Evolutionary conservation across 1,284 basidiomycete genomes (phyloP).

Genomic region (Cutaneotrichosporon sp.): DNA sequence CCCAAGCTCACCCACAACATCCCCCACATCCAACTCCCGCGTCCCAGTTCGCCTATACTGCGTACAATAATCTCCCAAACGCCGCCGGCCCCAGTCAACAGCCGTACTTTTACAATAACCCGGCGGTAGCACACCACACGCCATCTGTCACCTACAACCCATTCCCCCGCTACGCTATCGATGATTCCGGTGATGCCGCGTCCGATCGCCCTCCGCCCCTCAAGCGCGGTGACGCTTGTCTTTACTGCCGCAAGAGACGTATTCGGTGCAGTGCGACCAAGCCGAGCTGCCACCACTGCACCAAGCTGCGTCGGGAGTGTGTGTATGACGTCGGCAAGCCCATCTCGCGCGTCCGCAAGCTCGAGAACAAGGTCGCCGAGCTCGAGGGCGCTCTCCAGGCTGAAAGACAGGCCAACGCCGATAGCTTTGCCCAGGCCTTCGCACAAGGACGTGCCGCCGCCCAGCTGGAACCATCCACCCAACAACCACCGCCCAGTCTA

Average conservation of each 20-base stretch:
- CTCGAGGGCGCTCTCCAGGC: slow-evolving; percentile 23
- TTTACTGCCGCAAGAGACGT: slow-evolving; percentile 43
- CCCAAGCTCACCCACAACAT: too few relatives aligned
- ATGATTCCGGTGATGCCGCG: background rate
- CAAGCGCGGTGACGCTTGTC: slow-evolving; percentile 42
- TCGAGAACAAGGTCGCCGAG: slow-evolving; percentile 43
- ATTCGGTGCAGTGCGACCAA: slow-evolving; percentile 41
- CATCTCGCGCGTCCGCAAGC: slow-evolving; percentile 37
- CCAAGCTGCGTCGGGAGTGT: slow-evolving; percentile 35
- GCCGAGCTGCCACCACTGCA: slow-evolving; percentile 39
- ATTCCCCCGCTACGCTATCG: background rate
- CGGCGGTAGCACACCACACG: too few relatives aligned
- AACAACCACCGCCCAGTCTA: too few relatives aligned
- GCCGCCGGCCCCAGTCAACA: too few relatives aligned
- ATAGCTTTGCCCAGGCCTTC: too few relatives aligned
- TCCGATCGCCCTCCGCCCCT: slow-evolving; percentile 19
- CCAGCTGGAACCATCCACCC: too few relatives aligned
- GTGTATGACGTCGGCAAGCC: slow-evolving; percentile 43
- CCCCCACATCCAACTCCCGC: too few relatives aligned
- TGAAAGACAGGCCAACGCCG: too few relatives aligned
- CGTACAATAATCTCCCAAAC: background rate
- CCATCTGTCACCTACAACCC: background rate
- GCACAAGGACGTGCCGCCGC: background rate
- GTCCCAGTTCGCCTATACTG: too few relatives aligned
- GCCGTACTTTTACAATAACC: too few relatives aligned